phyloP scores from a whole-genome alignment of 768 basidiomycete species.

The Macrolepiota fuliginosa region DNA sequence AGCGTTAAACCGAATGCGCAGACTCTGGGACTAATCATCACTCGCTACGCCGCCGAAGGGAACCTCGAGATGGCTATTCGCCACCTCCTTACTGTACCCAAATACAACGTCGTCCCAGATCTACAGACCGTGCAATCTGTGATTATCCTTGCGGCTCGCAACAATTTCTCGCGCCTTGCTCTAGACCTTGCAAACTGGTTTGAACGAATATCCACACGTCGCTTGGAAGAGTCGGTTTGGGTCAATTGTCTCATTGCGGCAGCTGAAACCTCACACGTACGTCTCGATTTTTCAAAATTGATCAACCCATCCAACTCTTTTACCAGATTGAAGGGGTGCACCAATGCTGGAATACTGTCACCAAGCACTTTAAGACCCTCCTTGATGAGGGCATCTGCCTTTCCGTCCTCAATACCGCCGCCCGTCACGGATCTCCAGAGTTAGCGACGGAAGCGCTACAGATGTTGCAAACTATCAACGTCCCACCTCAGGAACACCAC shows the following conservation, averaged over 20 bases:
- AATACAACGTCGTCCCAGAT: slow-evolving; percentile 46
- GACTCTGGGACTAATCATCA: slow-evolving; percentile 55
- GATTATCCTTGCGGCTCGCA: slow-evolving; percentile 50
- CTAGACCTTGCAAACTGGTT: slow-evolving; percentile 65
- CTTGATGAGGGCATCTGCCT: slow-evolving; percentile 78
- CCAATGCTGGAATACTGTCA: slow-evolving; percentile 59
- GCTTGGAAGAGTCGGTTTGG: slow-evolving; percentile 58
- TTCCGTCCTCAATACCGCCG: slow-evolving; percentile 70
- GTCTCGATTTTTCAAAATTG: slow-evolving; percentile 23
- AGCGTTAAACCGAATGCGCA: slow-evolving; percentile 46
- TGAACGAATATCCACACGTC: slow-evolving; percentile 53
- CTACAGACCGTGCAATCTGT: slow-evolving; percentile 48
- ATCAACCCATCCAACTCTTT: slow-evolving; percentile 3
- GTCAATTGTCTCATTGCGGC: slow-evolving; percentile 62
- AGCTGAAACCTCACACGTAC: slow-evolving; percentile 65
- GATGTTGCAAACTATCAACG: slow-evolving; percentile 45
- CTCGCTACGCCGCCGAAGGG: slow-evolving; percentile 37
- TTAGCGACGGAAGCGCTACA: slow-evolving; percentile 67
- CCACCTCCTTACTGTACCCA: slow-evolving; percentile 57
- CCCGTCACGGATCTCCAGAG: slow-evolving; percentile 66
- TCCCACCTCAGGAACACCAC: slow-evolving; percentile 65
- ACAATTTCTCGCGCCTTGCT: slow-evolving; percentile 62
- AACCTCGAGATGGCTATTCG: slow-evolving; percentile 70
- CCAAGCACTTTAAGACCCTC: slow-evolving; percentile 45
- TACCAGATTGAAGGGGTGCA: slow-evolving; percentile 64